Evolutionary conservation across 2,329 filamentous ascomycete genomes (phyloP).

Genomic region (Colletotrichum camelliae): DNA sequence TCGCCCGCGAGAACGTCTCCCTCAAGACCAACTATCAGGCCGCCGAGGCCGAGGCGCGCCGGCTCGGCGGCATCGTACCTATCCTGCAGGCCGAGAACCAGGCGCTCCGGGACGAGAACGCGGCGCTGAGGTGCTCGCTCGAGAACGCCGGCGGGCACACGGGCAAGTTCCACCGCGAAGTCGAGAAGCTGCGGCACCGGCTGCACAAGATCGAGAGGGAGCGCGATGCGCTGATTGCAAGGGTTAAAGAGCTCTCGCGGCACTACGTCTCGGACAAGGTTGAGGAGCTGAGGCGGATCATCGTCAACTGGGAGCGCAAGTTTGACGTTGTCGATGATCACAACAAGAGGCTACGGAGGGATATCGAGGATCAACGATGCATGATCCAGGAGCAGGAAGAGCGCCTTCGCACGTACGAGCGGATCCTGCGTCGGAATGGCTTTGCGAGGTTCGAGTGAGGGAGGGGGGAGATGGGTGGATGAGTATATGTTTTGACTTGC

Average conservation of each 20-base stretch:
- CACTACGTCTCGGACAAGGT: conserved; percentile 34
- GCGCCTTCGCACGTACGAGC: conserved; percentile 25
- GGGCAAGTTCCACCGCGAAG: conserved; percentile 33
- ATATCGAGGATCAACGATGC: conserved; percentile 12
- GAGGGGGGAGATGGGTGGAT: neutral
- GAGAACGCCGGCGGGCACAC: conserved; percentile 36
- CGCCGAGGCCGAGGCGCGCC: conserved; percentile 39
- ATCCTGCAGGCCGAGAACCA: conserved; percentile 42
- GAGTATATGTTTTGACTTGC: neutral
- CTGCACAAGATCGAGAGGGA: conserved; percentile 42
- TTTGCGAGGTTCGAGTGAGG: conserved; percentile 2
- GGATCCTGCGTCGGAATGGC: conserved; percentile 27
- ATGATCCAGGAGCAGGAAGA: conserved; percentile 19
- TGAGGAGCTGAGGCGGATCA: conserved; percentile 35
- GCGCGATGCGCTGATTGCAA: conserved; percentile 35
- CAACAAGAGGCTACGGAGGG: conserved; percentile 13
- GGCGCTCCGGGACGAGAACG: conserved; percentile 42
- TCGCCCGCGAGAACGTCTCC: conserved; percentile 32
- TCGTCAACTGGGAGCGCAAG: conserved; percentile 37
- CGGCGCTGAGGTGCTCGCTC: conserved; percentile 40
- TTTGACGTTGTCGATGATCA: conserved; percentile 24
- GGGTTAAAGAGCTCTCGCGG: conserved; percentile 38
- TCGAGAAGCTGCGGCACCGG: conserved; percentile 37
- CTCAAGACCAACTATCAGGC: conserved; percentile 41
- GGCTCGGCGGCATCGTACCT: conserved; percentile 37